These are phyloP conservation scores for Eimeria sp. DNA, from an alignment of 169 alveolate genomes.

Conservation along the genomic window DNA sequence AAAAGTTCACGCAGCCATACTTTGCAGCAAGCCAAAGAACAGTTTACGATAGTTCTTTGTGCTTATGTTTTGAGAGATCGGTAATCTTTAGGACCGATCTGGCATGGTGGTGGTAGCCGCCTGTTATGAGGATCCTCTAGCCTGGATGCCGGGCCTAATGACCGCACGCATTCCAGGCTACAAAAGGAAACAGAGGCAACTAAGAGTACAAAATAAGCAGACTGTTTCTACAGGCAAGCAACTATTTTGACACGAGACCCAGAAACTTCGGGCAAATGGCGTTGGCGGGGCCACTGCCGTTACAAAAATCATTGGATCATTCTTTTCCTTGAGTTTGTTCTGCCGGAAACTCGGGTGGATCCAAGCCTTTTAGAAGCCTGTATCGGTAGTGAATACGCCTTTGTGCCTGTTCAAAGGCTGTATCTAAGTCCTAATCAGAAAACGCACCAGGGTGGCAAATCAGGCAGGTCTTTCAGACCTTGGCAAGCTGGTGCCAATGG, in stretches of 20 bases:
- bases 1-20: background rate
- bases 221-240: background rate
- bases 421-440: constrained; percentile 29
- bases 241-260: background rate
- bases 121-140: background rate
- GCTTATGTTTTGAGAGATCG: background rate
- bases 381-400: constrained; percentile 49
- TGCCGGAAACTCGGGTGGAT: constrained; percentile 3
- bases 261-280: background rate
- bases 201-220: background rate
- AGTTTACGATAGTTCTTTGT: background rate
- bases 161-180: background rate
- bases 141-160: background rate
- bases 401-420: constrained; percentile 48
- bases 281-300: background rate
- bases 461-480: background rate
- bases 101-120: background rate
- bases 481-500: background rate
- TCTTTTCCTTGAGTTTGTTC: background rate
- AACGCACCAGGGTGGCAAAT: background rate
- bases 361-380: constrained; percentile 29
- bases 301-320: background rate
- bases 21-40: background rate
- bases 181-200: background rate
- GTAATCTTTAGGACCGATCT: background rate